These are phyloP conservation scores for Clonostachys rhizophaga DNA, from an alignment of 2,329 filamentous ascomycete genomes.

Conservation along the genomic window DNA sequence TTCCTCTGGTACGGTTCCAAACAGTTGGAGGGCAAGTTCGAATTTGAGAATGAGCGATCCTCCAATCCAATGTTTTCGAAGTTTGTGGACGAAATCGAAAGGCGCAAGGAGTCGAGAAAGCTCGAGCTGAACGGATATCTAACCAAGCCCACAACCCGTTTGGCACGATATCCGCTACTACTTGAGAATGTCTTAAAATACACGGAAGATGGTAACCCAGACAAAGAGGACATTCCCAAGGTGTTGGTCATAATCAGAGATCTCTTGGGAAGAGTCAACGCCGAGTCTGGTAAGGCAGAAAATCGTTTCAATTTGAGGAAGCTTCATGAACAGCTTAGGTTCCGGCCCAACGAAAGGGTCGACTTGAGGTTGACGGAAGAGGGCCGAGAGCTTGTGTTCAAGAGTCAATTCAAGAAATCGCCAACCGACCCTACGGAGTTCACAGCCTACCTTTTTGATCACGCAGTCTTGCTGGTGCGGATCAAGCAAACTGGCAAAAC, in stretches of 20 bases:
- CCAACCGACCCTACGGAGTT: conserved; percentile 86
- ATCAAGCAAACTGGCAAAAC: conserved; percentile 89
- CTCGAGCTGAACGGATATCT: conserved; percentile 95
- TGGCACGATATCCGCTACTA: conserved; percentile 89
- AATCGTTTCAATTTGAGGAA: conserved; percentile 95
- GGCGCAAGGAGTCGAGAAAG: conserved; percentile 93
- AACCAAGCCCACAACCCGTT: conserved; percentile 92
- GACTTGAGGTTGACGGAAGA: conserved; percentile 94
- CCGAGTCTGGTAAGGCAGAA: conserved; percentile 93
- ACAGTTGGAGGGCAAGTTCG: conserved; percentile 94
- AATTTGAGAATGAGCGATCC: conserved; percentile 94
- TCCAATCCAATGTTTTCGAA: conserved; percentile 79
- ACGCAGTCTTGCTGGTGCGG: conserved; percentile 86
- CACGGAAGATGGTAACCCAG: conserved; percentile 82
- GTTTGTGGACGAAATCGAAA: conserved; percentile 95
- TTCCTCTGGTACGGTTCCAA: conserved; percentile 97
- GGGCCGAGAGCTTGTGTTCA: conserved; percentile 88
- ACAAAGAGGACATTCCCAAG: conserved; percentile 88
- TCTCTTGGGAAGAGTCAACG: conserved; percentile 82
- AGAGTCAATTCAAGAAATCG: conserved; percentile 88
- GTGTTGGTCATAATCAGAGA: conserved; percentile 84
- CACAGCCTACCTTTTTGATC: conserved; percentile 92
- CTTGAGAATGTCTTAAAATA: conserved; percentile 90
- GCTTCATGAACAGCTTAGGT: conserved; percentile 87
- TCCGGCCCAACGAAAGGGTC: conserved; percentile 83